Evolutionary conservation across 2,329 filamentous ascomycete species (phyloP), one percentile per base, ranked within the genome.

Genomic region (Cytospora chrysosperma): DNA sequence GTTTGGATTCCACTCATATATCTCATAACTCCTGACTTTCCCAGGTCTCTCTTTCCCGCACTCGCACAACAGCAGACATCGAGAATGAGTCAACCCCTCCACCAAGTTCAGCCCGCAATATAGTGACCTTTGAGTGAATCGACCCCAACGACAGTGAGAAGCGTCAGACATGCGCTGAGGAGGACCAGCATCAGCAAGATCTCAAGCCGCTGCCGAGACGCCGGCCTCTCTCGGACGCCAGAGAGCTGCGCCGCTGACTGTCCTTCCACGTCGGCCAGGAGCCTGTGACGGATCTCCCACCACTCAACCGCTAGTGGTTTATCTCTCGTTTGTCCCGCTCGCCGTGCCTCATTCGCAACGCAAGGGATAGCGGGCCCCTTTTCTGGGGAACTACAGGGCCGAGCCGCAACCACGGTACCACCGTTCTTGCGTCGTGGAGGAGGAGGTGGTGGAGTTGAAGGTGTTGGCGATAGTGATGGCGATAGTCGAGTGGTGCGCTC

Each of bases 81-180:
- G 52, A 61, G 28, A n/a, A n/a, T n/a, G n/a, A n/a, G n/a, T 55
- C 27, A 50, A 55, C 40, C 49, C 53, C 59, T 47, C 32, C 4
- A 49, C 49, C 53, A 62, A 7, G 56, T 53, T 40, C 54, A 54
- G 19, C 60, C 53, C 26, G 55, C 30, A 47, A 57, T 24, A 50
- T 64, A 61, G 61, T 63, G 64, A 54, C 62, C 64, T 24, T 49
- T 64, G 34, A 61, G 53, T 56, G 50, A 49, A 15, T 61, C 57
- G 40, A 66, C 54, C 32, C 57, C 40, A 50, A 64, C 52, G n/a
- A 64, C 59, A 24, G 61, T 66, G 50, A 66, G 37, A 24, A 64
- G 51, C 9, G 64, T 66, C 13, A 59, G 51, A 30, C 61, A 66
- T 9, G 62, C 61, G 27, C 64, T 66, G 49, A 66, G 26, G 27